phyloP scores from a whole-genome alignment of 1,139 yeast species.

The Yamadazyma sp. region DNA sequence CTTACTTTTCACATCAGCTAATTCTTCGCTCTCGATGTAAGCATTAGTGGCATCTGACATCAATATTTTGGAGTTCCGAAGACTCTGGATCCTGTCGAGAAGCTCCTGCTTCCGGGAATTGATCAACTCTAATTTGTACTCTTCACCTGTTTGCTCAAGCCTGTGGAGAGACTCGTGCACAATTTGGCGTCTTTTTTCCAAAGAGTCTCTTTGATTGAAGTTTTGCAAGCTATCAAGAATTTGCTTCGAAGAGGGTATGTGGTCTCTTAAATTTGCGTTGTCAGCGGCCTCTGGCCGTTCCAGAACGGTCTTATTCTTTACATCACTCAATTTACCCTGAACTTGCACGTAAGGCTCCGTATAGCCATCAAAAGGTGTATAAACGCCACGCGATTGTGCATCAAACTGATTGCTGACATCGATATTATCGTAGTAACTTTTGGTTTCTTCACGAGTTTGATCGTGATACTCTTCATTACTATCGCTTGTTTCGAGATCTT shows the following conservation, averaged over 20 bases:
- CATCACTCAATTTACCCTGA: conserved; percentile 16
- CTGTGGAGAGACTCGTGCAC: conserved; percentile 19
- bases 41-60: conserved; percentile 19
- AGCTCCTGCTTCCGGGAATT: conserved; percentile 16
- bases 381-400: conserved; percentile 1
- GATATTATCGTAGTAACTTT: conserved; percentile 9
- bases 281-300: neutral
- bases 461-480: conserved; percentile 1
- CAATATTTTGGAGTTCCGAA: conserved; percentile 27
- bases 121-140: conserved; percentile 8
- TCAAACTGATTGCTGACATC: conserved; percentile 7
- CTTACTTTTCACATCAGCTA: conserved; percentile 17
- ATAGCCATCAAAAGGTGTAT: conserved; percentile 8
- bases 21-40: conserved; percentile 30
- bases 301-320: conserved; percentile 4
- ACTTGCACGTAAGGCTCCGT: conserved; percentile 9
- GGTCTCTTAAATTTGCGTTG: neutral
- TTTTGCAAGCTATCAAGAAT: neutral
- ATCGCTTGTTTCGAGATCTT: conserved; percentile 5
- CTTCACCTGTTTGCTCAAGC: conserved; percentile 16
- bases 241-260: neutral
- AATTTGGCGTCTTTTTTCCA: conserved; percentile 25
- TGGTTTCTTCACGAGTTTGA: conserved; percentile 5
- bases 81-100: conserved; percentile 24
- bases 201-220: conserved; percentile 3